Evolutionary conservation across 805 yeast species (phyloP), one percentile per base, ranked within the genome.

Genomic region (Ogataea sp.): DNA sequence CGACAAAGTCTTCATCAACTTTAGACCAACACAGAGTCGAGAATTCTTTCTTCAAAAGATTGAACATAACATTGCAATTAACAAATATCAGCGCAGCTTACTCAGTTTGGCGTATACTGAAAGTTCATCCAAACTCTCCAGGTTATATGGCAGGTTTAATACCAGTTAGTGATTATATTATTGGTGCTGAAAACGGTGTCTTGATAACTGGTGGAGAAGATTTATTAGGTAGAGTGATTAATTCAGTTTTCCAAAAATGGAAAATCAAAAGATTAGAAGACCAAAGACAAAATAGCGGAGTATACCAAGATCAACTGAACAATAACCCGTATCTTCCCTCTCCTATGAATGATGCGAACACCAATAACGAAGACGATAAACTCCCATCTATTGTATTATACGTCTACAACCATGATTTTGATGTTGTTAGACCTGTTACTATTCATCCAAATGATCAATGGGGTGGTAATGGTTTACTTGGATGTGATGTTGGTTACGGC

Each of bases 401-500:
- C 52, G 96, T 89, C 0, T 90, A 90, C 60, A 90, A 90, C 58
- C 90, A 83, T 49, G 94, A 84, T 52, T 82, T 78, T 52, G 93
- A 90, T 55, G 71, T 83, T 13, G 80, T 87, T 30, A 72, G 98
- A 49, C 95, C 96, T 0, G 89, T 90, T 3, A 78, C 84, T 0
- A 85, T 89, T n/a, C 67, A 73, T 39, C 83, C 86, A 3, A 64
- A 71, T n/a, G 70, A 71, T n/a, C 58, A 64, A 15, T 84, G 93
- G 87, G 86, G 88, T n/a, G 87, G 89, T 14, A 72, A 67, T 46
- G 95, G 96, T 1, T 66, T 87, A 28, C 62, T 90, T 28, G 98
- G 98, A 2, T 88, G 96, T 62, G 95, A 89, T 47, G 94, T 90
- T 16, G 97, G 97, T 0, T 89, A 88, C 52, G 98, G 98, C 0